These are phyloP conservation scores for Tetramitus jugosus DNA, from an alignment of 208 protist species.

Conservation along the genomic window DNA sequence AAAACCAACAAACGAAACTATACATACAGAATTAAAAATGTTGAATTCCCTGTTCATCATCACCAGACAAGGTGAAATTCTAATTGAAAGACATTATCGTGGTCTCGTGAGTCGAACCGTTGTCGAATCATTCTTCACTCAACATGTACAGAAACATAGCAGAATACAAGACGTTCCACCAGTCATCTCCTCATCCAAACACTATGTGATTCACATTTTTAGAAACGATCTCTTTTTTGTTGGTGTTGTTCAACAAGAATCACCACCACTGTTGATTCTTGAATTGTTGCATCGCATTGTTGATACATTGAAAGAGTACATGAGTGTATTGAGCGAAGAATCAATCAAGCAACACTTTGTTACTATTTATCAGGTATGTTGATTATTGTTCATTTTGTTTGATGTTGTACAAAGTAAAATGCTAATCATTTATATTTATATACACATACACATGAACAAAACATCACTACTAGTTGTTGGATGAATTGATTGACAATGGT, in stretches of 20 bases:
- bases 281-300: conserved; percentile 60
- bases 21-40: conserved; percentile 19
- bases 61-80: conserved; percentile 40
- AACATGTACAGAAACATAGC: conserved; percentile 9
- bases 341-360: conserved; percentile 75
- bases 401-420: not conserved
- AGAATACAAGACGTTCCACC: not conserved
- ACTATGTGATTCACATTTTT: conserved; percentile 19
- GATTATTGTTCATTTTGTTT: not conserved
- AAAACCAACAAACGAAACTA: too few relatives aligned
- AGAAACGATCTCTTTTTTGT: not conserved
- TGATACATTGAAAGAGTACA: conserved; percentile 55
- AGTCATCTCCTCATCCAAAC: not conserved
- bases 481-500: conserved; percentile 78
- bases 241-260: conserved; percentile 40
- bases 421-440: not conserved
- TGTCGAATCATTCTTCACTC: conserved; percentile 63
- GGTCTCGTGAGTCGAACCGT: conserved; percentile 54
- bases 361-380: conserved; percentile 58
- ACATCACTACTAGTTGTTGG: conserved; percentile 46
- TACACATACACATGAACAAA: not conserved
- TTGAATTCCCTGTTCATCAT: conserved; percentile 35
- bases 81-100: conserved; percentile 70
- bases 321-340: conserved; percentile 61
- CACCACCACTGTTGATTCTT: conserved; percentile 59